phyloP scores from a whole-genome alignment of 176 grass and related monocot genomes.

The Eleusine coracana region DNA sequence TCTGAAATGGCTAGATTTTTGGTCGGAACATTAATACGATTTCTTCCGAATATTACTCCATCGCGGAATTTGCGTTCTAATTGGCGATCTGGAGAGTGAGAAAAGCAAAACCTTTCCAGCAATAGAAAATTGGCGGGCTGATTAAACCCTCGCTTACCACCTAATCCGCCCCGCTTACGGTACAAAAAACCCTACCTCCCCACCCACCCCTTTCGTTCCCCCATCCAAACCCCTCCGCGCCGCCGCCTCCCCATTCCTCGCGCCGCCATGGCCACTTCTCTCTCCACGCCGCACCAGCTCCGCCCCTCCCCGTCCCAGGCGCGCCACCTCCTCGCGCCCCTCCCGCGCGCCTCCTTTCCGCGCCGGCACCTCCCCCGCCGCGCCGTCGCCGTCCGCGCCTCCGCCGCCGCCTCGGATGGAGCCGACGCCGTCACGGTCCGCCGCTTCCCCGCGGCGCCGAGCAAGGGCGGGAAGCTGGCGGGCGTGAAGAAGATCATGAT shows the following conservation, averaged over 20 bases:
- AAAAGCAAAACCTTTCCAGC: background rate
- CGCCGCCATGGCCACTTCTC: slow-evolving; percentile 50
- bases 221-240: background rate
- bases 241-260: slow-evolving; percentile 12
- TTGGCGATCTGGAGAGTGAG: background rate
- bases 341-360: background rate
- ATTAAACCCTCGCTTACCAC: slow-evolving; percentile 29
- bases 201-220: background rate
- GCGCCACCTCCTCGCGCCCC: background rate
- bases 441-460: slow-evolving; percentile 35
- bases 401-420: slow-evolving; percentile 7
- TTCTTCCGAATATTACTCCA: background rate
- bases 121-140: slow-evolving; percentile 18
- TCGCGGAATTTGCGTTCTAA: background rate
- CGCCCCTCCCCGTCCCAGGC: slow-evolving; percentile 7
- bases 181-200: slow-evolving; percentile 51
- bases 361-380: background rate
- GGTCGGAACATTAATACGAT: too few relatives aligned
- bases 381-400: slow-evolving; percentile 9
- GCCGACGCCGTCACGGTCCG: slow-evolving; percentile 30
- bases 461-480: slow-evolving; percentile 47
- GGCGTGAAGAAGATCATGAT: slow-evolving; percentile 95
- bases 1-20: too few relatives aligned
- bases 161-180: background rate
- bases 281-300: slow-evolving; percentile 50